Base-by-base conservation (phyloP, 2,329 filamentous ascomycete genomes). In the Sordariomycetes sp. region DNA sequence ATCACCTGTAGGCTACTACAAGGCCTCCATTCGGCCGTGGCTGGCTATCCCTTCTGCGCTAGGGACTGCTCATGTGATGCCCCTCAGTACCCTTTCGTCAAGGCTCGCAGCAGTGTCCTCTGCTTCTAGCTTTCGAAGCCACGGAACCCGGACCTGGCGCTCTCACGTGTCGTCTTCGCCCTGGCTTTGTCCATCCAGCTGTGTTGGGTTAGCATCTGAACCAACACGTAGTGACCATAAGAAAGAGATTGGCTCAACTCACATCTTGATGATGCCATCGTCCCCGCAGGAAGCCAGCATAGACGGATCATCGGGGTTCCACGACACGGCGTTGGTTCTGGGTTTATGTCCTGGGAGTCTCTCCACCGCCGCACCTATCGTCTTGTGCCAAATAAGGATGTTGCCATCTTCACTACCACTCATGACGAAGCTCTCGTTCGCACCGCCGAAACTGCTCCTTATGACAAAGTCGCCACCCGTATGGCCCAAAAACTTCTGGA, bases 271-370 rank as follows among this genome's bases (percentile, higher is more conserved):
- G 52, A 73, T 79, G 35, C 72, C 70, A 50, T 96, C 92, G 54
- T 98, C 92, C 14, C 90, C 88, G 38, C 85, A 90, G 10, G 87
- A 90, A 12, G 87, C 92, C 58, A 95, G 86, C 65, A 95, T 81
- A 40, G 75, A 75, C 1, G 86, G 79, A 50, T 95, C 76, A 9
- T 64, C 70, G 2, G 92, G 88, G 48, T 90, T 92, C 90, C 92
- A 98, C 16, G 82, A 72, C 24, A 93, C 83, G 7, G 86, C 75
- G 53, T 95, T 96, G 43, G 92, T 90, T 21, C 86, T 81, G 10
- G 73, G 70, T 6, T 66, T 63, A 47, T 96, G 90, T 0, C 79
- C 88, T 21, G 77, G 71, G 3, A 96, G 64, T 31, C 75, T 79
- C 49, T 87, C 84, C 6, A 98, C 76, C 1, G 82, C 68, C 6